Evolutionary conservation across 1,284 basidiomycete species (phyloP), one percentile per base, ranked within the genome.

Genomic region (Athelia psychrophila): DNA sequence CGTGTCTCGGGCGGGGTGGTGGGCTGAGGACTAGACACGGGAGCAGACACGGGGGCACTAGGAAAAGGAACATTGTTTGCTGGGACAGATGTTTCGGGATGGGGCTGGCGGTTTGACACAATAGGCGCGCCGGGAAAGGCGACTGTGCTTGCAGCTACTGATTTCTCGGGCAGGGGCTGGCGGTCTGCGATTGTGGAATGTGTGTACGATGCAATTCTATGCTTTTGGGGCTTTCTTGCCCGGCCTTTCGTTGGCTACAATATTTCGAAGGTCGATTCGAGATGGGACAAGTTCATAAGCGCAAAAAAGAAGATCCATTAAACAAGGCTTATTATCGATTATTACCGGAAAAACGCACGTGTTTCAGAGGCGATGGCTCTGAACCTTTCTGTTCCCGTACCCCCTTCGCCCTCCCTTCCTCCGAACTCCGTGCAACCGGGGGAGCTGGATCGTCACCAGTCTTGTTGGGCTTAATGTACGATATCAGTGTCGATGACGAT

Each of bases 261-360:
- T 46, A 56, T 53, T 42, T 42, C 53, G 55, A 59, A 66, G 56
- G 54, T 60, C 51, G 52, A 51, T 52, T 64, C 57, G 59, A 65
- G 63, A 60, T 60, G 61, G 57, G 63, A n/a, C n/a, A 62, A 49
- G 63, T 18, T 6, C 38, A 42, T 42, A 60, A 64, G 56, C 53
- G 59, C 51, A 61, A 58, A 60, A 64, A 60, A 63, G 58, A 56
- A 55, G 59, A 64, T 62, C 58, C 60, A 66, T 55, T 75, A 71
- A 76, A 74, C 68, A 73, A 62, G 62, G 62, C 68, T 66, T 63
- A 61, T 64, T 57, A 59, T 61, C 63, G 59, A 60, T 52, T 72
- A 79, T 83, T 74, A 81, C 82, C 83, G 75, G 76, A 82, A 79
- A 75, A 79, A 91, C 88, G 85, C 81, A 91, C 88, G 83, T 91